Evolutionary conservation across 2,329 filamentous ascomycete genomes (phyloP).

Genomic region (Lachnellula willkommii): DNA sequence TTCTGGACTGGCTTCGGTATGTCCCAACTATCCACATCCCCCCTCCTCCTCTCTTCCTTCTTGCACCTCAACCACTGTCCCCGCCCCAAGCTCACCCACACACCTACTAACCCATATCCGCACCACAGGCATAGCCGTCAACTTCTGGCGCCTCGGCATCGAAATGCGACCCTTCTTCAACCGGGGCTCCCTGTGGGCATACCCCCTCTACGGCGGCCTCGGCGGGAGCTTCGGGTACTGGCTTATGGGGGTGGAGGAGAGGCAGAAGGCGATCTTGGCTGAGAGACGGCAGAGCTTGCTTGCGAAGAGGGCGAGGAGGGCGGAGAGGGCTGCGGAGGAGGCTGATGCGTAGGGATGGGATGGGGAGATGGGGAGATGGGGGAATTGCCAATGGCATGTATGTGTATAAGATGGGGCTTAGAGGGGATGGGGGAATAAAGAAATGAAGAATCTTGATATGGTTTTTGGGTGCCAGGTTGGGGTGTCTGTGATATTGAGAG

Average conservation of each 20-base stretch:
- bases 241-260: constrained; percentile 83
- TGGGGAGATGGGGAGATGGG: not conserved
- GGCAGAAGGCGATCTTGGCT: constrained; percentile 69
- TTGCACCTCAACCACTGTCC: not conserved
- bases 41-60: constrained; percentile 7
- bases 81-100: too few species aligned
- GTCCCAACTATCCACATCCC: constrained; percentile 53
- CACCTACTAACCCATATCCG: constrained; percentile 18
- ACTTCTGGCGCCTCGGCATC: constrained; percentile 95
- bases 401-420: constrained; percentile 14
- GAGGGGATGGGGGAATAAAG: not conserved
- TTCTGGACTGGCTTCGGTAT: constrained; percentile 92
- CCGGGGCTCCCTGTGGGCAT: constrained; percentile 78
- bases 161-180: constrained; percentile 96
- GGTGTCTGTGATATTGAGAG: too few species aligned
- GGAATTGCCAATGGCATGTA: not conserved
- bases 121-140: constrained; percentile 72
- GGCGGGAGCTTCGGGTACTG: constrained; percentile 96
- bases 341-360: constrained; percentile 4
- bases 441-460: too few species aligned
- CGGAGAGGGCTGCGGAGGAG: constrained; percentile 50
- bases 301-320: constrained; percentile 81
- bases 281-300: constrained; percentile 76
- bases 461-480: too few species aligned
- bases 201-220: constrained; percentile 79